Evolutionary conservation across 208 protist species (phyloP), one percentile per base, ranked within the genome.

Genomic region (Wallacemonas sp.): DNA sequence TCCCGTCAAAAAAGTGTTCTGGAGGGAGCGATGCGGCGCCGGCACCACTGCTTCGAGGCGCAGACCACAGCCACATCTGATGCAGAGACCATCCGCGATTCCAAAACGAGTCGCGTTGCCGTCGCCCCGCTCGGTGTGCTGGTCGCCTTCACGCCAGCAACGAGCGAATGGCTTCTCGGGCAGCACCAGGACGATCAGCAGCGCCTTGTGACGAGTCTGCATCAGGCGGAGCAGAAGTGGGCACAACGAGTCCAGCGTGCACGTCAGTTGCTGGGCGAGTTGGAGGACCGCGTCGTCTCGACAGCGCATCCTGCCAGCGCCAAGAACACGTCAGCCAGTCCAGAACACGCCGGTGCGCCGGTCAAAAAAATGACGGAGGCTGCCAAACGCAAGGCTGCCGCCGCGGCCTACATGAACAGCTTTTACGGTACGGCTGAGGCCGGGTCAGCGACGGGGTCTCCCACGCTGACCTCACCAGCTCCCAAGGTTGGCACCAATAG

Each of bases 81-180:
- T 14, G 9, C 4, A 12, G 17, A 49, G 16, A 19, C 52, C n/a
- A n/a, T n/a, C n/a, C n/a, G n/a, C n/a, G n/a, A n/a, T n/a, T n/a
- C n/a, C n/a, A n/a, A n/a, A 16, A 49, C 61, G 6, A 49, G 17
- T 16, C 44, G 55, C 0, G 72, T 76, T 2, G 61, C 70, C 30
- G 71, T 74, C 0, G 61, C 84, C 14, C 87, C 87, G 5, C 60
- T 93, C 0, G 87, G 87, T 17, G 76, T 93, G 6, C 71, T 93
- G 19, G 33, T 33, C 17, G 73, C 72, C 29, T 88, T 87, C 48
- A 60, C 78, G 2, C 36, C 71, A 1, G 72, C 76, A 34, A 64
- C 70, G 0, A 24, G 74, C 0, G 81, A 93, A 21, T 62, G 74
- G 36, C 65, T 93, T 43, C 56, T 92, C 52, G 75, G 75, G 1